These are phyloP conservation scores for Camellia lanceoleosa DNA, from an alignment of 148 eudicot species.

Conservation along the genomic window DNA sequence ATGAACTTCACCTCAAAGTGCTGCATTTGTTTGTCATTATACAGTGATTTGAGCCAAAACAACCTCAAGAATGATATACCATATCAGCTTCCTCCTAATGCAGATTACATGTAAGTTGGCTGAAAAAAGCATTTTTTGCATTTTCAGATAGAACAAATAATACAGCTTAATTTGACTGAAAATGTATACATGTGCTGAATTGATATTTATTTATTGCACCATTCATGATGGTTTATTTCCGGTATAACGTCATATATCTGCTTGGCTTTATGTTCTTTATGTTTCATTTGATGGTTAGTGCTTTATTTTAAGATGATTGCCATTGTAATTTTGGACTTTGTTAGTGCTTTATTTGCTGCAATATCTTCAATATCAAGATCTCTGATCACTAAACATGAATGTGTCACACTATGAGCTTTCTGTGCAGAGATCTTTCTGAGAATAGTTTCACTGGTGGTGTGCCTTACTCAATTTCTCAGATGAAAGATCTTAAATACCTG, in stretches of 20 bases:
- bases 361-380: not conserved
- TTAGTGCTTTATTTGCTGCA: not conserved
- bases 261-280: not conserved
- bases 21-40: conserved; percentile 24
- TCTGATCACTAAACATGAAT: not conserved
- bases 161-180: not conserved
- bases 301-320: not conserved
- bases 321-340: not conserved
- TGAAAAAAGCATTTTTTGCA: conserved; percentile 3
- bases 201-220: not conserved
- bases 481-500: conserved; percentile 50
- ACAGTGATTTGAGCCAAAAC: conserved; percentile 67
- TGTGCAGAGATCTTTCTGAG: conserved; percentile 55
- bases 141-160: not conserved
- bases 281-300: not conserved
- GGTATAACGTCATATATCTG: not conserved
- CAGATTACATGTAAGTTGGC: conserved; percentile 45
- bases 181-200: not conserved
- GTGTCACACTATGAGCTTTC: conserved; percentile 2
- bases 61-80: conserved; percentile 56
- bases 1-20: conserved; percentile 11
- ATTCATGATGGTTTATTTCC: conserved; percentile 3
- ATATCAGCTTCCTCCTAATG: conserved; percentile 67
- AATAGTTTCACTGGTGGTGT: conserved; percentile 47
- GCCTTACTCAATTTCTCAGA: conserved; percentile 62